Conservation (phyloP, 148 eudicot genomes). For the Chenopodium berlandieri region DNA sequence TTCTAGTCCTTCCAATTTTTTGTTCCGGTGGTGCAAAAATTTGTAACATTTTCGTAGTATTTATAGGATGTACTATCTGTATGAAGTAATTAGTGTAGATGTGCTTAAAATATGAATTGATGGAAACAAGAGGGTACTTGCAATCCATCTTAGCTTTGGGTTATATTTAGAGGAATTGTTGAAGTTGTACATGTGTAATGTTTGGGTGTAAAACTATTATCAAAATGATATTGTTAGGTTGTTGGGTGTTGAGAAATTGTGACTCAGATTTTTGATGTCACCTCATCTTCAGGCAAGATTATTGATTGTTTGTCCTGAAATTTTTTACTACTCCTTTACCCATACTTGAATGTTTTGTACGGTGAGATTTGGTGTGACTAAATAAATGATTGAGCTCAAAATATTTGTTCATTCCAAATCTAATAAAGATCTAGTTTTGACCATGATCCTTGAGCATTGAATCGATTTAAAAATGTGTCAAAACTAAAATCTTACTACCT, state of each 20-base stretch:
- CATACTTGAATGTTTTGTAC: neutral
- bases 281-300: conserved; percentile 5
- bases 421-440: neutral
- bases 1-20: conserved; percentile 13
- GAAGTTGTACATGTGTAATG: conserved; percentile 23
- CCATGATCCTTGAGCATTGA: neutral
- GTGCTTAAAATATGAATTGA: conserved; percentile 15
- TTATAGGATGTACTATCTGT: neutral
- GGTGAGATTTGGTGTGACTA: neutral
- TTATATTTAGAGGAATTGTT: neutral
- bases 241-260: conserved; percentile 26
- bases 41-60: neutral
- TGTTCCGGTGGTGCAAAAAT: neutral
- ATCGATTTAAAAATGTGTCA: neutral
- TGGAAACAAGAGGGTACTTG: conserved; percentile 23
- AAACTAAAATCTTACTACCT: too few relatives aligned
- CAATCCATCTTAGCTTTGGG: conserved; percentile 19
- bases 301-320: neutral
- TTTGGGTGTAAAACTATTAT: conserved; percentile 25
- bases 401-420: neutral
- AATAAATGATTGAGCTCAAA: neutral
- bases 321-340: neutral
- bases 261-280: conserved; percentile 3
- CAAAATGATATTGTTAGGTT: conserved; percentile 27
- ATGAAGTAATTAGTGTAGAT: conserved; percentile 18